Percentiles rank a stretch among this genome's conserved stretches.
Evolutionary conservation across 257 asterid genomes (phyloP).

Genomic region (Dorcoceras hygrometricum): DNA sequence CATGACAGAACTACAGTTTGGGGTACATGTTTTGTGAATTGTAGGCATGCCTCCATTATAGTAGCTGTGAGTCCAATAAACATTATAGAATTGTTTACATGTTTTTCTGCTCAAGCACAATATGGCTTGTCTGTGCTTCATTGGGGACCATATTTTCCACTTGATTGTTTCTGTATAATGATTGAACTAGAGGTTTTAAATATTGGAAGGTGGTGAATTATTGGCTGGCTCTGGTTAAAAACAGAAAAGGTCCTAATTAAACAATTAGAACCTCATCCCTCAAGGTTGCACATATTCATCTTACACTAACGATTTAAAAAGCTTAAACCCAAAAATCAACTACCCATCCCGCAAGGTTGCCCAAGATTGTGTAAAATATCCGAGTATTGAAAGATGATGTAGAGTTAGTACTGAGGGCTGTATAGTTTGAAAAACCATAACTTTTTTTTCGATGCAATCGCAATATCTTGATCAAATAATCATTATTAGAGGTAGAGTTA

Average conservation of each 20-base stretch:
- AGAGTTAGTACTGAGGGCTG: too few species aligned
- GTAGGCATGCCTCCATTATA: conserved; percentile 8
- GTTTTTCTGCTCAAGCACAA: background rate
- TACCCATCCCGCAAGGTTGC: background rate
- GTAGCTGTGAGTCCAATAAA: background rate
- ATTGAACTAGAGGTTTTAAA: background rate
- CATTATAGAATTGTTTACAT: background rate
- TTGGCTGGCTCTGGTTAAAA: conserved; percentile 22
- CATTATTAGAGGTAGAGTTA: too few species aligned
- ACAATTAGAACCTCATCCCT: conserved; percentile 2
- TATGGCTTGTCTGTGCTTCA: background rate
- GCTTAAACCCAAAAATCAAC: too few species aligned
- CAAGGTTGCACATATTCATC: too few species aligned
- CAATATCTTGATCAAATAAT: background rate
- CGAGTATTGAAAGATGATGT: background rate
- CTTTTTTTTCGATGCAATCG: too few species aligned
- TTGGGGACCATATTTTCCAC: conserved; percentile 6
- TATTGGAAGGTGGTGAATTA: background rate
- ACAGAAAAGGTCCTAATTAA: conserved; percentile 20
- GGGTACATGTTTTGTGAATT: background rate
- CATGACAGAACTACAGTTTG: conserved; percentile 38
- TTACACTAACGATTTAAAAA: too few species aligned
- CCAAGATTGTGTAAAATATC: too few species aligned
- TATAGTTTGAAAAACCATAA: too few species aligned
- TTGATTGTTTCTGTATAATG: background rate